A percentile compares a stretch with the other conserved stretches of the same genome.
These are phyloP conservation scores for Entomortierella parvispora DNA, from an alignment of 192 early-diverging fungal species.

Conservation along the genomic window DNA sequence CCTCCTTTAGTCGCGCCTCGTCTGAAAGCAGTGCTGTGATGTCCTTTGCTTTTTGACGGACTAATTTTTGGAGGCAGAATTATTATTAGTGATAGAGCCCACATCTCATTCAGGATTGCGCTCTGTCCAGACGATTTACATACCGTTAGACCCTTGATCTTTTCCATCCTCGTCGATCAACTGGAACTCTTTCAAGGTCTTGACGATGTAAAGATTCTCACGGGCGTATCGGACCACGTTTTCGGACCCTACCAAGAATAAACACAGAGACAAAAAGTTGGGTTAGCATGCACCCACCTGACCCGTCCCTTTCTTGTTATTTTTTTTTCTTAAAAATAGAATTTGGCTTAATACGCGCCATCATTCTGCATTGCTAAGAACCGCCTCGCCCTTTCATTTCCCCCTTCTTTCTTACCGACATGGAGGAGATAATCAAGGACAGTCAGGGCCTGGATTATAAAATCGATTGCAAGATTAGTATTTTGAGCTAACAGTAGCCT, in stretches of 20 bases:
- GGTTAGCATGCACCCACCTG: too few species aligned
- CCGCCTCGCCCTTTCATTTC: too few species aligned
- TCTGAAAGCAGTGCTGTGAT: slow-evolving; percentile 83
- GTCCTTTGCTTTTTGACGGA: slow-evolving; percentile 91
- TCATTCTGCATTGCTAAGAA: too few species aligned
- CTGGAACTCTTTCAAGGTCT: slow-evolving; percentile 95
- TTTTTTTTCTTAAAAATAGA: slow-evolving; percentile 1
- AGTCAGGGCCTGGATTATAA: slow-evolving; percentile 70
- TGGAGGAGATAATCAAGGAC: slow-evolving; percentile 87
- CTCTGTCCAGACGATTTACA: neutral
- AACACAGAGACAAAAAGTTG: neutral
- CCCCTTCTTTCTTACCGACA: slow-evolving; percentile 18
- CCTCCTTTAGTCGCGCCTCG: slow-evolving; percentile 76
- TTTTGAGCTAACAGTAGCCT: slow-evolving; percentile 81
- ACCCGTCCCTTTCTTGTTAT: neutral
- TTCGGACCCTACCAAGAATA: slow-evolving; percentile 72
- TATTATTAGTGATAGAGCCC: neutral
- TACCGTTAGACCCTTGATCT: slow-evolving; percentile 91
- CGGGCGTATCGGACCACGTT: slow-evolving; percentile 84
- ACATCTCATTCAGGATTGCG: neutral
- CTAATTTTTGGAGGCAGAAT: slow-evolving; percentile 48
- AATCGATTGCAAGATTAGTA: slow-evolving; percentile 65
- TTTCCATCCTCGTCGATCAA: slow-evolving; percentile 90
- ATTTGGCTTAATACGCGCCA: neutral
- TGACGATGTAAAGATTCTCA: slow-evolving; percentile 91